These are phyloP conservation scores for Barnettozyma salicaria DNA, from an alignment of 805 yeast species.

Conservation along the genomic window DNA sequence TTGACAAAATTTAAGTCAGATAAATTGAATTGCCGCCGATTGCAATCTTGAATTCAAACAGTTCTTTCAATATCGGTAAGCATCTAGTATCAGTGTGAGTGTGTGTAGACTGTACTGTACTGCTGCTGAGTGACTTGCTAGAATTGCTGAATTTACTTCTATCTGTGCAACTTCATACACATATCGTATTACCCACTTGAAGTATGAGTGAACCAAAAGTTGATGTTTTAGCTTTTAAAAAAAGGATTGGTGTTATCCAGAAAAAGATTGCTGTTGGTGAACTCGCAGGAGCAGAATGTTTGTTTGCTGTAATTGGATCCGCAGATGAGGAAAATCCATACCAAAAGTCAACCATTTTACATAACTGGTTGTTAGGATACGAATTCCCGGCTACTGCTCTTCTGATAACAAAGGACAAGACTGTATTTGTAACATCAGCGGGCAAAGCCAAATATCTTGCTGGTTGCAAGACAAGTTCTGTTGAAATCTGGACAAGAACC, in stretches of 20 bases:
- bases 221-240: slow-evolving; percentile 47
- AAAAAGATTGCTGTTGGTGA: slow-evolving; percentile 22
- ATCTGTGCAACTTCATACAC: too few species aligned
- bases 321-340: slow-evolving; percentile 85
- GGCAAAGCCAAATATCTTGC: slow-evolving; percentile 79
- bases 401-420: slow-evolving; percentile 52
- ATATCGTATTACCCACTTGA: neutral
- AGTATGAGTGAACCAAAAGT: slow-evolving; percentile 55
- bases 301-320: slow-evolving; percentile 75
- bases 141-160: too few species aligned
- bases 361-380: slow-evolving; percentile 88
- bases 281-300: slow-evolving; percentile 41
- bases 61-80: too few species aligned
- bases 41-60: too few species aligned
- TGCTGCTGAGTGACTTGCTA: too few species aligned
- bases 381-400: slow-evolving; percentile 92
- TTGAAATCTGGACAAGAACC: slow-evolving; percentile 63
- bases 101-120: too few species aligned
- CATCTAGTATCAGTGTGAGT: too few species aligned
- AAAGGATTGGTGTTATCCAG: slow-evolving; percentile 42
- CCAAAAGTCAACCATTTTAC: slow-evolving; percentile 79
- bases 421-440: slow-evolving; percentile 67
- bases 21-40: too few species aligned
- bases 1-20: too few species aligned
- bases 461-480: slow-evolving; percentile 44